phyloP scores from a whole-genome alignment of 2,329 filamentous ascomycete species.

The Biscogniauxia mediterranea region DNA sequence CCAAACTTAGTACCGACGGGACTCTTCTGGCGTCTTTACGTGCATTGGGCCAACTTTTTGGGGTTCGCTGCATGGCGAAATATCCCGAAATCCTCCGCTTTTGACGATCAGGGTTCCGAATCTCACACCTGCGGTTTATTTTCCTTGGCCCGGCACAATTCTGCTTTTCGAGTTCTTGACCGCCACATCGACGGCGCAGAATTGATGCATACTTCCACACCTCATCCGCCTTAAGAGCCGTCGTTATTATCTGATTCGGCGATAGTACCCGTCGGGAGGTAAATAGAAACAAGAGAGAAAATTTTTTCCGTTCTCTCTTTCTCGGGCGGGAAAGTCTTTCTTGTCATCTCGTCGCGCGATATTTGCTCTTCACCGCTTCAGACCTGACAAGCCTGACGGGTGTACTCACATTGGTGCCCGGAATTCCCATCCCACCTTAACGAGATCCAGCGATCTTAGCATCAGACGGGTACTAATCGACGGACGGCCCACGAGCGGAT shows the following conservation, averaged over 20 bases:
- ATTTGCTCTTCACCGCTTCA: slow-evolving; percentile 25
- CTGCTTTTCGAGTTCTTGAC: slow-evolving; percentile 27
- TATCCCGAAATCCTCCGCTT: slow-evolving; percentile 15
- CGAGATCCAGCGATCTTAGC: slow-evolving; percentile 13
- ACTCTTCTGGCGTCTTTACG: neutral
- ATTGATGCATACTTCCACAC: slow-evolving; percentile 19
- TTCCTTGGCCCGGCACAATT: slow-evolving; percentile 8
- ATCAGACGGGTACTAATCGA: slow-evolving; percentile 3
- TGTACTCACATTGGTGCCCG: slow-evolving; percentile 22
- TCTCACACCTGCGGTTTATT: slow-evolving; percentile 6
- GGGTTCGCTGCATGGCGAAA: slow-evolving; percentile 13
- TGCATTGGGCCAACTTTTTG: slow-evolving; percentile 2
- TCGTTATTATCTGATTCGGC: slow-evolving; percentile 15
- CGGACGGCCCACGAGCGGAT: slow-evolving; percentile 16
- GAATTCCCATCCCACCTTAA: slow-evolving; percentile 10
- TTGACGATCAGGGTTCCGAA: slow-evolving; percentile 15
- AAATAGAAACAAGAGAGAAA: slow-evolving; percentile 1
- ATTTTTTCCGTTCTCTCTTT: neutral
- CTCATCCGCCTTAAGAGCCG: slow-evolving; percentile 12
- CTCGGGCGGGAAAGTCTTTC: neutral
- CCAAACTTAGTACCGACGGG: neutral
- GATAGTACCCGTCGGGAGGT: slow-evolving; percentile 12
- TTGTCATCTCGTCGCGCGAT: slow-evolving; percentile 4
- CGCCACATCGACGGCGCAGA: slow-evolving; percentile 30
- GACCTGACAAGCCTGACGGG: slow-evolving; percentile 16